Conservation (phyloP, 1,139 yeast genomes). For the Pichiaceae sp. region DNA sequence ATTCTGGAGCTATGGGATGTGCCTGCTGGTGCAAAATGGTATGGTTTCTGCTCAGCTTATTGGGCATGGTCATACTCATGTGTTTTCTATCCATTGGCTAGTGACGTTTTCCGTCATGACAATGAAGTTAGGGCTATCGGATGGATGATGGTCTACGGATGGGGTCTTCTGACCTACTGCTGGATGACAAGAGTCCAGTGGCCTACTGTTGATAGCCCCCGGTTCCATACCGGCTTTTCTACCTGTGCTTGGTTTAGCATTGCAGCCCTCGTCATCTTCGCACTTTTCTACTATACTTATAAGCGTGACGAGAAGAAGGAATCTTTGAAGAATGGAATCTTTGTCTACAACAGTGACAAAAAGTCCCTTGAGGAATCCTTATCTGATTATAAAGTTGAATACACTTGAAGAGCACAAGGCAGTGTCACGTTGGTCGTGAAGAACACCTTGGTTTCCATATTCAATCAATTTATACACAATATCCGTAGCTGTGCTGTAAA, state of each 20-base stretch:
- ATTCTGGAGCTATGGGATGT: conserved; percentile 40
- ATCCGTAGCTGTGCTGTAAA: no score
- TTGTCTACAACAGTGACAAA: conserved; percentile 33
- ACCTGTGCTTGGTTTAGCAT: conserved; percentile 22
- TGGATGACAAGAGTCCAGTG: conserved; percentile 40
- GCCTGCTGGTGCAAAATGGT: conserved; percentile 40
- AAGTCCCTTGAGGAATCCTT: neutral
- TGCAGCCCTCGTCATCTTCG: conserved; percentile 11
- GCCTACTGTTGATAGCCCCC: conserved; percentile 45
- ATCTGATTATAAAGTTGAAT: neutral
- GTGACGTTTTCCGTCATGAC: conserved; percentile 38
- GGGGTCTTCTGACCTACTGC: conserved; percentile 33
- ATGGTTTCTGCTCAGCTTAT: conserved; percentile 38
- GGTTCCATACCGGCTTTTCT: conserved; percentile 40
- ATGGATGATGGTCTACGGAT: conserved; percentile 35
- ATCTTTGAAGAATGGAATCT: conserved; percentile 47
- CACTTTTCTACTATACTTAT: conserved; percentile 46
- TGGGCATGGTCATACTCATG: conserved; percentile 38
- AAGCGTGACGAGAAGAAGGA: conserved; percentile 46
- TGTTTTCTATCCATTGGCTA: conserved; percentile 38
- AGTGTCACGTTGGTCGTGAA: no score
- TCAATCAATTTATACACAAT: no score
- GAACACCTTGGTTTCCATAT: no score
- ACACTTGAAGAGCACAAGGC: no score
- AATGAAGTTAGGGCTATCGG: conserved; percentile 35